Evolutionary conservation across 2,329 filamentous ascomycete species (phyloP).

Genomic region (Phialophora chinensis): DNA sequence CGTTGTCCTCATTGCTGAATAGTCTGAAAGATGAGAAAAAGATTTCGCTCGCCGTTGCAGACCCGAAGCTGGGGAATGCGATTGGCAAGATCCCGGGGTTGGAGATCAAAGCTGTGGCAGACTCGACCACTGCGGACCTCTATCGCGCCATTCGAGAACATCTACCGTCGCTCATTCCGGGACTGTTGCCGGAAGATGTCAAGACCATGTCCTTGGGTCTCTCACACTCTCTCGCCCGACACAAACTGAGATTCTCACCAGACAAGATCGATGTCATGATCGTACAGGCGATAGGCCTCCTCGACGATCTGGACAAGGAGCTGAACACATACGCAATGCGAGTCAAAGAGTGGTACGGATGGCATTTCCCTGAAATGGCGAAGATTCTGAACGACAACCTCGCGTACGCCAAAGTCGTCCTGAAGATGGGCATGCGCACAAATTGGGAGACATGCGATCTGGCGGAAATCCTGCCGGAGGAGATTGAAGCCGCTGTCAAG

Average conservation of each 20-base stretch:
- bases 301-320: constrained; percentile 98
- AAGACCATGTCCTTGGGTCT: constrained; percentile 95
- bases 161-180: constrained; percentile 86
- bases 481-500: constrained; percentile 91
- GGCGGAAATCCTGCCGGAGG: constrained; percentile 89
- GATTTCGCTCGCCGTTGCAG: constrained; percentile 88
- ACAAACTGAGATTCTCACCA: constrained; percentile 98
- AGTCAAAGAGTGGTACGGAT: constrained; percentile 99
- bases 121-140: constrained; percentile 81
- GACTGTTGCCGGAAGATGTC: constrained; percentile 81
- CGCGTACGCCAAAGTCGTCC: constrained; percentile 86
- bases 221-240: constrained; percentile 92
- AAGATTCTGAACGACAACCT: constrained; percentile 97
- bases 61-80: constrained; percentile 87
- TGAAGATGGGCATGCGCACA: constrained; percentile 86
- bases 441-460: constrained; percentile 79
- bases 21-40: constrained; percentile 98
- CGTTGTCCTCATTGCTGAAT: constrained; percentile 80
- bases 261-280: constrained; percentile 99
- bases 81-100: constrained; percentile 91
- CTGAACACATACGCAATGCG: constrained; percentile 98
- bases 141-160: constrained; percentile 95
- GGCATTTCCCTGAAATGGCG: constrained; percentile 98
- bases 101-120: constrained; percentile 81
- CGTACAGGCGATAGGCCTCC: constrained; percentile 89